Evolutionary conservation across 305 asterid genomes (phyloP), one percentile per base, ranked within the genome.

Genomic region (Fraxinus nigra): DNA sequence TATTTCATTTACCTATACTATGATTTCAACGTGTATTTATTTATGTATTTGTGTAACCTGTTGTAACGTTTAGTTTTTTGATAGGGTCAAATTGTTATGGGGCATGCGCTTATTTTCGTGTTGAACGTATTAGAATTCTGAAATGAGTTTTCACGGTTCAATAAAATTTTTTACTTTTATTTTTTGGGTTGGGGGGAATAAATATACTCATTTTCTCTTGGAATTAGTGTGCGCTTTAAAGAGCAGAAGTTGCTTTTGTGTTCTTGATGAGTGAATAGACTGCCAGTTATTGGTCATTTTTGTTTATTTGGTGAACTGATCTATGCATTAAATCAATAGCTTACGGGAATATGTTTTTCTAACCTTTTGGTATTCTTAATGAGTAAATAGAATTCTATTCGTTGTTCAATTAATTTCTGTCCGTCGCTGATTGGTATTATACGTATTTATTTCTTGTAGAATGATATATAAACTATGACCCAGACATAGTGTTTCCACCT

Each of bases 1-100:
- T 96, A 90, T 74, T 48, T 59, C 79, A 43, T 72, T 51, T 61
- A n/a, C 85, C 67, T 2, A 13, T 37, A 34, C 81, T 18, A 59
- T 16, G 38, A 16, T 20, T 16, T 5, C 37, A 43, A 9, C 0
- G 67, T 77, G 76, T 33, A 20, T 69, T 9, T 30, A 0, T 16
- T 22, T 38, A 1, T 24, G 26, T 24, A 24, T 24, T 24, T 24
- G 20, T 30, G 0, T n/a, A 22, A 6, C 43, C 78, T 20, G 7
- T 40, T 61, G 69, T 75, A 51, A 20, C n/a, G 34, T 32, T 8
- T 81, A 7, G 59, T 69, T 61, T 24, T 75, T 78, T 70, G 54
- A 8, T 80, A 26, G 11, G 72, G 67, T 14, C 10, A n/a, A 78
- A 10, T 56, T 35, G 32, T 80, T 34, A 54, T 18, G 79, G 43